Conservation (phyloP, 73 alveolate species). For the Effrenium voratum region DNA sequence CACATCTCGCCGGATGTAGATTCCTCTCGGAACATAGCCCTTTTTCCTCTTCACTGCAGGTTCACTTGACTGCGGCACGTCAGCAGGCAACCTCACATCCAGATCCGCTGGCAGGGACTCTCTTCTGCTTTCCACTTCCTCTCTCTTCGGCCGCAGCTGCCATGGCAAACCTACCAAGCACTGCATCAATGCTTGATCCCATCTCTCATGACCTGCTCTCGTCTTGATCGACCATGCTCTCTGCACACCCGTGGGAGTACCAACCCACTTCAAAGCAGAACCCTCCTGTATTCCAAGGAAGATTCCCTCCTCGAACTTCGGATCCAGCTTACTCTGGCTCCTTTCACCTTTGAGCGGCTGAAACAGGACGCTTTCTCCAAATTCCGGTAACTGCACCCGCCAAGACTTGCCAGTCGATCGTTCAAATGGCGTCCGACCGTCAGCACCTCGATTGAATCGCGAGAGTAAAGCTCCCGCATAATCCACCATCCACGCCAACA, state of each 20-base stretch:
- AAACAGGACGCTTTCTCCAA: constrained; percentile 24
- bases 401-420: constrained; percentile 15
- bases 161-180: neutral
- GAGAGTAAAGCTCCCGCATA: constrained; percentile 3
- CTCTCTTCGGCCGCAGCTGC: neutral
- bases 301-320: constrained; percentile 21
- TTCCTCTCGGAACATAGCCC: neutral
- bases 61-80: neutral
- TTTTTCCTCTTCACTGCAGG: neutral
- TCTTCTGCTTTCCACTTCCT: neutral
- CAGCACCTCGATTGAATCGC: constrained; percentile 27
- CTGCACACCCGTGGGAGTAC: neutral
- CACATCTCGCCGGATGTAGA: neutral
- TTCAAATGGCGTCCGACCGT: constrained; percentile 43
- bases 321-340: neutral
- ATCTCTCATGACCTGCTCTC: neutral
- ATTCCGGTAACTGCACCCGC: neutral
- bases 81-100: neutral
- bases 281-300: neutral
- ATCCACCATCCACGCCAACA: constrained; percentile 50
- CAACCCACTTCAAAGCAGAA: constrained; percentile 27
- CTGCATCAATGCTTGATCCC: neutral
- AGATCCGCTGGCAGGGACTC: neutral
- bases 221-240: constrained; percentile 11
- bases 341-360: constrained; percentile 29